Conservation (phyloP, 192 early-diverging fungal genomes). For the Linnemannia schmuckeri region DNA sequence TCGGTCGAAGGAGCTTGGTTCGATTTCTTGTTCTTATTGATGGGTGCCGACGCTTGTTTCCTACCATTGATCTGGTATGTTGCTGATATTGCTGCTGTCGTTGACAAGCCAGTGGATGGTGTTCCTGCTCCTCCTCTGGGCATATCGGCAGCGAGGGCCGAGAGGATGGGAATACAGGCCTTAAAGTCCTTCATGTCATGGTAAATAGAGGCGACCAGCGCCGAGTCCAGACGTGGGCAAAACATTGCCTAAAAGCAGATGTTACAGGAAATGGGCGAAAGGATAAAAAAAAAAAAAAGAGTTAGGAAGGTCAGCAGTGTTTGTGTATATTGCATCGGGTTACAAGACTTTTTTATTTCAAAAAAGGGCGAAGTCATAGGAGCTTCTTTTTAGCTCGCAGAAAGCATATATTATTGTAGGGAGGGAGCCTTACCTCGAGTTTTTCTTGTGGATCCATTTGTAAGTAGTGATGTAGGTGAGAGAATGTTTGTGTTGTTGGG, state of each 20-base stretch:
- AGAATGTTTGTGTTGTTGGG: background rate
- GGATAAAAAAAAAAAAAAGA: background rate
- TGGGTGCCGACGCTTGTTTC: background rate
- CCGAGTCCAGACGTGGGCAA: constrained; percentile 49
- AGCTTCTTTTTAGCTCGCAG: background rate
- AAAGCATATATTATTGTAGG: no score
- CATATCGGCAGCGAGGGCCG: constrained; percentile 25
- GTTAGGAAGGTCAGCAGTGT: background rate
- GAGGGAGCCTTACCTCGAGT: constrained; percentile 28
- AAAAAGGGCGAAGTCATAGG: background rate
- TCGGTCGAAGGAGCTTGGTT: background rate
- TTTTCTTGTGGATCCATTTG: constrained; percentile 53
- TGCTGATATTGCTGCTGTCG: background rate
- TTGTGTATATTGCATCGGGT: background rate
- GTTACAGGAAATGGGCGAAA: background rate
- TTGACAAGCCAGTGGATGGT: background rate
- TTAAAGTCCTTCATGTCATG: constrained; percentile 47
- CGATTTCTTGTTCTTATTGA: background rate
- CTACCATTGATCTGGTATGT: background rate
- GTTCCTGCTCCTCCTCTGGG: background rate
- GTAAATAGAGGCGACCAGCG: constrained; percentile 53
- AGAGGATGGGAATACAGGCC: constrained; percentile 34
- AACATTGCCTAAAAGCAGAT: constrained; percentile 44
- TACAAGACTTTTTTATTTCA: no score
- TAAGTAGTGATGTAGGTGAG: background rate